Base-by-base conservation (phyloP, 1,139 yeast genomes). In the Candida tetrigidarum region DNA sequence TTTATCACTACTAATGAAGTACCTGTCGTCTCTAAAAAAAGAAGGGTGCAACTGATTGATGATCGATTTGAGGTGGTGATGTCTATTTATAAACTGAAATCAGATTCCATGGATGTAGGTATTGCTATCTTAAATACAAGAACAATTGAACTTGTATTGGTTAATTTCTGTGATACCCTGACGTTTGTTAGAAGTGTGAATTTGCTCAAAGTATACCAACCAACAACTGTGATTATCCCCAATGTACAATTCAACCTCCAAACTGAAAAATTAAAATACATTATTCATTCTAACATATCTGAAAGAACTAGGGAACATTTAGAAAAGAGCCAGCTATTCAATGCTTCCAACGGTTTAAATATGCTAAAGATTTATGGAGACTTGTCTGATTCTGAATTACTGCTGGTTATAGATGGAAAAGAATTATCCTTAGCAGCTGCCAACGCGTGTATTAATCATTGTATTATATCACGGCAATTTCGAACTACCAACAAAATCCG, bases 111-210 rank as follows among this genome's bases (percentile, higher is more conserved):
- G 40, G 52, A 47, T 30, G 37, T 49, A 14, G 52, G 53, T 5
- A 15, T 50, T 14, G 49, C 51, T 14, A 35, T 47, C n/a, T 37
- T 47, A 3, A 43, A 48, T 22, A 32, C 43, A 11, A 40, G 35
- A 33, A 45, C 45, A 8, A 15, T 34, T 28, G 69, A 64, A 39
- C 49, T 75, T 43, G 52, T 51, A 3, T 44, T 69, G 14, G 59
- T 67, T 3, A 67, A 62, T 11, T 63, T 69, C 28, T 54, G 63
- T 16, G 81, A 76, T 50, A 67, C 80, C 0, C 78, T 69, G 50
- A 73, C 78, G 0, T 74, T 64, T 50, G 74, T 73, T 1, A 57
- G 78, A 42, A 70, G 78, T 0, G 56, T 76, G 8, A 75, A 76
- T 49, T 71, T 70, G 46, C 42, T 75, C 0, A 63, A 64, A 18